Evolutionary conservation across 768 basidiomycete species (phyloP), one percentile per base, ranked within the genome.

Genomic region (Gyrodon lividus): DNA sequence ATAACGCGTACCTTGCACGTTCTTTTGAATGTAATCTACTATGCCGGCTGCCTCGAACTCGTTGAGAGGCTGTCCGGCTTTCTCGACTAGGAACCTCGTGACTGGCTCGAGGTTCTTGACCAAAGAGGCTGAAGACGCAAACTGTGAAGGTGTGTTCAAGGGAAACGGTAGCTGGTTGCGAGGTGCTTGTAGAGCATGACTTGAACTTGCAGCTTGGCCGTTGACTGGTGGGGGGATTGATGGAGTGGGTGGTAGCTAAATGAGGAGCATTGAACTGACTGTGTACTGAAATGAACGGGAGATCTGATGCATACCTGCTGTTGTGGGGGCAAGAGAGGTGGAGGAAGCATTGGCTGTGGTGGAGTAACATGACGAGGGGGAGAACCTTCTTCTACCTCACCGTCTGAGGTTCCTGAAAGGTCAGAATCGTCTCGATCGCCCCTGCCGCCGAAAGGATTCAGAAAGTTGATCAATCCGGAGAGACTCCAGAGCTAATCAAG

Each of bases 11-110:
- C 80, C 71, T 60, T 77, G 73, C 45, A 76, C 73, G 57, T 74
- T 81, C 44, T 75, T 72, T 58, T 81, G 71, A 20, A 86, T 73
- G 42, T 84, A 71, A 24, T 80, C 72, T 17, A 82, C 71, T n/a
- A 85, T 65, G 5, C 79, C 80, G 33, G 77, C 77, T 20, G 76
- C 70, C 61, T 85, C 83, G 8, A 78, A 73, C 4, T 73, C 67
- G 46, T 77, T 79, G 16, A 85, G 72, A 20, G 74, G 71, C 45
- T 73, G 70, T 23, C 76, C 78, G 6, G 70, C 72, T 51, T 76
- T 77, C 56, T 77, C 72, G 17, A 70, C 67, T 46, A 84, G 65
- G 59, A 79, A 83, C 17, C 71, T 67, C 35, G 71, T 72, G 47
- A 82, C 77, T 13, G 73, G 71, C 41, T 79, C 74, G 9, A 82